Conservation (phyloP, 257 asterid genomes). For the Eucommia ulmoides region DNA sequence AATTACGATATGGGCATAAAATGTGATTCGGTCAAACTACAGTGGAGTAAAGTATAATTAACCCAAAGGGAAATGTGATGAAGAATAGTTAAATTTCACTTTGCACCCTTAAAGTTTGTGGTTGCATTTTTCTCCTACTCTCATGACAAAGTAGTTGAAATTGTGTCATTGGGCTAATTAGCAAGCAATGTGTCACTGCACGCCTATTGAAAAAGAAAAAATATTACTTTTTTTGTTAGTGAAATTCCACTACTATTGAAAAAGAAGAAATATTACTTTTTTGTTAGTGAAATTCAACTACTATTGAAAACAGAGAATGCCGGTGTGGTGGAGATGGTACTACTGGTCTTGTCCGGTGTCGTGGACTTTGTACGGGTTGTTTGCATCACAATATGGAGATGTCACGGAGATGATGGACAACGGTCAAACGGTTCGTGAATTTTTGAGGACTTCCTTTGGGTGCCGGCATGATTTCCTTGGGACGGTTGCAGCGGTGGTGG, state of each 20-base stretch:
- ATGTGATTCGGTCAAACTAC: too few relatives aligned
- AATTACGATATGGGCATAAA: too few relatives aligned
- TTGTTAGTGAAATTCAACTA: neutral
- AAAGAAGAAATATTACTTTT: neutral
- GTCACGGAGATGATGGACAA: slow-evolving; percentile 5
- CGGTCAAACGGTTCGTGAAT: neutral
- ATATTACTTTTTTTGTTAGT: too few relatives aligned
- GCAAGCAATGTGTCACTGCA: too few relatives aligned
- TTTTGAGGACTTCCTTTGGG: neutral
- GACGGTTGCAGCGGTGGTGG: neutral
- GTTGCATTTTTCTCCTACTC: too few relatives aligned
- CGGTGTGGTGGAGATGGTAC: slow-evolving; percentile 89
- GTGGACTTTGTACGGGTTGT: slow-evolving; percentile 53
- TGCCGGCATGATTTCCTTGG: neutral
- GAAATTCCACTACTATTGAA: neutral
- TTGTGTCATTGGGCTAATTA: too few relatives aligned
- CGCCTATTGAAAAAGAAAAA: too few relatives aligned
- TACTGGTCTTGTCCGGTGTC: slow-evolving; percentile 56
- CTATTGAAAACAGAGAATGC: slow-evolving; percentile 34
- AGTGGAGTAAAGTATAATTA: too few relatives aligned
- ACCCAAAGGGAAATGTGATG: too few relatives aligned
- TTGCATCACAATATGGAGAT: slow-evolving; percentile 57
- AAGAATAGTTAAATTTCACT: too few relatives aligned
- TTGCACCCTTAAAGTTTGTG: too few relatives aligned
- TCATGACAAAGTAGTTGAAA: too few relatives aligned